Base-by-base conservation (phyloP, 2,329 filamentous ascomycete genomes). In the Arthrobotrys entomopaga region DNA sequence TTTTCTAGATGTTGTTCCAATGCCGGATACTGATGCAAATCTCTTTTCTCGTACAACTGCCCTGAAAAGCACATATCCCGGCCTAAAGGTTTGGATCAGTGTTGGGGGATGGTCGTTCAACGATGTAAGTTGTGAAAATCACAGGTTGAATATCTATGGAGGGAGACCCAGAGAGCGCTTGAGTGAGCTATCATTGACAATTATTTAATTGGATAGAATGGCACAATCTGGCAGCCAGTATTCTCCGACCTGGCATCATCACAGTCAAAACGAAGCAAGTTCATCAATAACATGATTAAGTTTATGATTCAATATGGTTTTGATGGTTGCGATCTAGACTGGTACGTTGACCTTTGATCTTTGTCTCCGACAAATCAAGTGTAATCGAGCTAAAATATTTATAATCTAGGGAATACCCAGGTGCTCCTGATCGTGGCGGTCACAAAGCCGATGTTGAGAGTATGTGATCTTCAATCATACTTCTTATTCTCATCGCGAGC, bases 251-350 rank as follows among this genome's bases (percentile, higher is more conserved):
- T 84, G 75, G 79, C 78, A 3, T 78, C 69, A 19, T 78, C 75
- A 1, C 29, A 79, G 5, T 61, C 69, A 1, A 81, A 80, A 16
- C 79, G 80, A n/a, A 54, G 67, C 0, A 76, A 73, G 0, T 86
- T 85, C 74, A 80, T 82, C 63, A 69, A 77, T 0, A 81, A 79
- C 0, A 73, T 84, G 0, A 65, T 81, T 1, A 54, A 65, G 0
- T 85, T 86, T 75, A 79, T 85, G 77, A 34, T 76, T 0, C 80
- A 78, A 5, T 84, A 84, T 75, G 79, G 79, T 1, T 84, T 85
- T 58, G 82, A 83, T 70, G 83, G 83, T 1, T 78, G 84, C 16
- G 29, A 20, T 20, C 76, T 85, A n/a, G 82, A 85, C 74, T 85
- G 83, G 84, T 82, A 82, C 80, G 82, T 60, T 80, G 79, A 0